Percentiles rank a stretch among this genome's conserved stretches.
phyloP scores from a whole-genome alignment of 2,329 filamentous ascomycete species.

The Colletotrichum sp. region DNA sequence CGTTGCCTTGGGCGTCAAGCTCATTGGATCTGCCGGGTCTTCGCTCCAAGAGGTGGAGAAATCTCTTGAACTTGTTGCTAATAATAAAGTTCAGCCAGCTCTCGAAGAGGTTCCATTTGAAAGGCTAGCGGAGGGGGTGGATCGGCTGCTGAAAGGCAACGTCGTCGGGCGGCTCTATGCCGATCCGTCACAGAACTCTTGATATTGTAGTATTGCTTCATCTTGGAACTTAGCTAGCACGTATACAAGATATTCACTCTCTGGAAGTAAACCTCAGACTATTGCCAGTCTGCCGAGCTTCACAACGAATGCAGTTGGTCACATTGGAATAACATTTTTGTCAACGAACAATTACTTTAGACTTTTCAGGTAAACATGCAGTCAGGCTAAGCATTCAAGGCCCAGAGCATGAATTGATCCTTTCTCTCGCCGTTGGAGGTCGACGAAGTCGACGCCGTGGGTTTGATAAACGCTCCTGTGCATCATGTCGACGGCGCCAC shows the following conservation, averaged over 20 bases:
- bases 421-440: neutral
- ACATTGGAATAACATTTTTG: neutral
- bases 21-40: neutral
- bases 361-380: rapidly evolving
- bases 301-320: neutral
- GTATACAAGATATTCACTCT: neutral
- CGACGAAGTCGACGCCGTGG: neutral
- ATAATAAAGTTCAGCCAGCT: neutral
- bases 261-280: neutral
- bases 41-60: neutral
- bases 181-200: neutral
- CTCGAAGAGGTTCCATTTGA: neutral
- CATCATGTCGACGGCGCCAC: neutral
- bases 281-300: neutral
- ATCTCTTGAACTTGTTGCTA: neutral
- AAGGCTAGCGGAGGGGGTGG: neutral
- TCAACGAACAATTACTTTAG: neutral
- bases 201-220: neutral
- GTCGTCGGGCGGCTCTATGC: neutral
- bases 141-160: neutral
- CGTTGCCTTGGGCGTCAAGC: neutral
- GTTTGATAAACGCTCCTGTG: neutral
- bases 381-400: neutral
- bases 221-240: neutral
- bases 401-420: neutral